Base-by-base conservation (phyloP, 2,329 filamentous ascomycete species). In the Cadophora luteo-olivacea region DNA sequence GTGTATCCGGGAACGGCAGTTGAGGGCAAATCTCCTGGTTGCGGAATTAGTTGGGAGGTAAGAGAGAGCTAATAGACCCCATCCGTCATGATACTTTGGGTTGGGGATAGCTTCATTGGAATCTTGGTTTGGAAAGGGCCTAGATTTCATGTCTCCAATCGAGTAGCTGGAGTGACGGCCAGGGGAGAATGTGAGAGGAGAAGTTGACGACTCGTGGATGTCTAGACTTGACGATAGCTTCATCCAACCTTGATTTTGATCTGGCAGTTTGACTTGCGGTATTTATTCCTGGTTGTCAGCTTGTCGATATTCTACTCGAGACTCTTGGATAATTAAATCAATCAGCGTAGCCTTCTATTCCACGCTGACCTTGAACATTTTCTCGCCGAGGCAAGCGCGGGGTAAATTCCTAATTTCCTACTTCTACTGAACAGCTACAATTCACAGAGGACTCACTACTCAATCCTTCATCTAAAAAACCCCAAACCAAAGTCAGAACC, bases 31-130 rank as follows among this genome's bases (percentile, higher is more conserved):
- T 55, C 25, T 33, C 52, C 25, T 55, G 29, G 51, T 54, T 29
- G 11, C 14, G 51, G 12, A 29, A 29, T 4, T 32, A 54, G 25
- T 54, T 16, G 25, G 22, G 24, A 4, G n/a, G 1, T 24, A 51
- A 24, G 14, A 4, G 29, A 57, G 32, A 24, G 19, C 54, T 36
- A 57, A 24, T 8, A 38, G 2, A 19, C n/a, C 14, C 4, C 14
- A 58, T 38, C 55, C 55, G 32, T 36, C 32, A 38, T 36, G n/a
- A 58, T 58, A 19, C 32, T 38, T 38, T 38, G 33, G 54, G 32
- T 58, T 58, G 55, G 55, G 55, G 24, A 58, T 41, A 58, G 32
- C 55, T 58, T 58, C 55, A 38, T 58, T 58, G 2, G 54, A 14
- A 24, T 25, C 55, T 24, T 38, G 55, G 24, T 58, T 58, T 58